phyloP scores from a whole-genome alignment of 1,284 basidiomycete species.

The Ceratobasidium sp. region DNA sequence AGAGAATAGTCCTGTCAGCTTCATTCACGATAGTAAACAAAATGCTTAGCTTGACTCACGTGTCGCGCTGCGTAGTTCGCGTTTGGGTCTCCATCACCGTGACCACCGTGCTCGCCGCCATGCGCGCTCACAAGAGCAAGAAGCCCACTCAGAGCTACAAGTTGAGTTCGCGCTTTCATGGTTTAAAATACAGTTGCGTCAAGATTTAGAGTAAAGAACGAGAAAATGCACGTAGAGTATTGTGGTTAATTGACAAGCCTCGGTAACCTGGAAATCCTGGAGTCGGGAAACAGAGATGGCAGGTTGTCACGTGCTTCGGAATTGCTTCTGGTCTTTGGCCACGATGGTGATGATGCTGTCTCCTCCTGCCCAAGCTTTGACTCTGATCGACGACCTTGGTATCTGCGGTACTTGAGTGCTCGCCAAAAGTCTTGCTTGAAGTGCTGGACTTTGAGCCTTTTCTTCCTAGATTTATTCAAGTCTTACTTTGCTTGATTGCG shows the following conservation, averaged over 20 bases:
- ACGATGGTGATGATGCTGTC: too few species aligned
- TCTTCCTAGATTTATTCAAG: too few species aligned
- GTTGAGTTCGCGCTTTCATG: conserved; percentile 10
- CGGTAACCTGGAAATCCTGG: not conserved
- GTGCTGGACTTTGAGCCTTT: too few species aligned
- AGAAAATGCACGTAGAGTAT: not conserved
- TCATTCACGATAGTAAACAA: not conserved
- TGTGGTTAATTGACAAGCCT: conserved; percentile 13
- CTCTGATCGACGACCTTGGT: too few species aligned
- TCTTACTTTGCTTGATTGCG: too few species aligned
- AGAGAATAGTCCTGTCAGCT: conserved; percentile 43
- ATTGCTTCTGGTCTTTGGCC: not conserved
- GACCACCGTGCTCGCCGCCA: conserved; percentile 51
- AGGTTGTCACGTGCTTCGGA: conserved; percentile 11
- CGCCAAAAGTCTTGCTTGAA: too few species aligned
- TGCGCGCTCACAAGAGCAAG: conserved; percentile 5
- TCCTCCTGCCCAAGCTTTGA: too few species aligned
- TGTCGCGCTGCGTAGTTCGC: conserved; percentile 63
- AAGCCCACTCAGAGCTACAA: not conserved
- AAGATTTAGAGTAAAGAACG: not conserved
- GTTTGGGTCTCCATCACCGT: conserved; percentile 50
- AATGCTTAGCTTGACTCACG: conserved; percentile 56
- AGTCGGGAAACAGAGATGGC: conserved; percentile 14
- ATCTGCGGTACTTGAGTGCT: too few species aligned
- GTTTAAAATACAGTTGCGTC: not conserved